Evolutionary conservation across 495 filamentous ascomycete genomes (phyloP), one percentile per base, ranked within the genome.

Genomic region (Annulohypoxylon nitens): DNA sequence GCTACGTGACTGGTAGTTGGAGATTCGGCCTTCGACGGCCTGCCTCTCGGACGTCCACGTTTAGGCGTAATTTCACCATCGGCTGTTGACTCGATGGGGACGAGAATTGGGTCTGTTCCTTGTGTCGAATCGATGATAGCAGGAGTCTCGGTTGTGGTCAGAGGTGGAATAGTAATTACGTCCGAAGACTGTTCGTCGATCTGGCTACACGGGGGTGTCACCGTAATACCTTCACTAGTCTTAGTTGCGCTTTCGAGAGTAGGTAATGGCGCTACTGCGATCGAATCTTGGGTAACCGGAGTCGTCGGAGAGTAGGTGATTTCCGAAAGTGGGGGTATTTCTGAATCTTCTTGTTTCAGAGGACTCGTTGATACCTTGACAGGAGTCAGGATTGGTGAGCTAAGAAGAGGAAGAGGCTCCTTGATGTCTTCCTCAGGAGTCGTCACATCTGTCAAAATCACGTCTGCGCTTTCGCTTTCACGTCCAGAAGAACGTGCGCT

Each of bases 391-490:
- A 75, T 75, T 2, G 84, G 84, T 0, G 84, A 83, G 7, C 78
- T 67, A n/a, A 82, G 65, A 3, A 71, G 41, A 8, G 76, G 73
- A 3, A 71, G 41, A 8, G 76, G 73, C 7, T 75, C 78, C 7
- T 82, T 78, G 33, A 77, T 75, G 25, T 84, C 83, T 8, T 78
- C 74, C 12, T 79, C 80, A 0, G 83, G 83, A 0, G 83, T 80
- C 6, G 83, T 85, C 4, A 61, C 81, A 43, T 84, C 82, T 0
- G 83, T 86, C 9, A 80, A 36, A 20, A 54, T 75, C 18, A 75
- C 73, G 43, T 80, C 80, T 6, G 50, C 50, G 33, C 73, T 78
- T 12, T 30, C 69, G 33, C 73, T 78, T 12, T 30, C 69, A 26
- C 37, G 62, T 36, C 74, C 73, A 0, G 79, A 80, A 10, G 74